Percentiles rank a stretch among this genome's conserved stretches.
Evolutionary conservation across 208 protist genomes (phyloP).

Genomic region (Trypanosoma vivax): DNA sequence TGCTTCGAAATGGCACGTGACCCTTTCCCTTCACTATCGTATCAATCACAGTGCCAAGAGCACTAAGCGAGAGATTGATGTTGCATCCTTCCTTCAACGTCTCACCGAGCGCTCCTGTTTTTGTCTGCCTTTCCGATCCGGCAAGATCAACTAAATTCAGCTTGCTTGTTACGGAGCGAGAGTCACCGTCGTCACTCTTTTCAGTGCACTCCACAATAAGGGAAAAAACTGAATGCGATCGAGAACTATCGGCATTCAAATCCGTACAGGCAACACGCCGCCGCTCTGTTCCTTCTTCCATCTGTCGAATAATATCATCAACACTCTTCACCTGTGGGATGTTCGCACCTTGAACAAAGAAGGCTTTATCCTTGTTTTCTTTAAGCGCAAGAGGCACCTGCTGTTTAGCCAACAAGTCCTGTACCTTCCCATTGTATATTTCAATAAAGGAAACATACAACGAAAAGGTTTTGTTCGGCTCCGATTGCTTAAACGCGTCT

Average conservation of each 20-base stretch:
- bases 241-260: slow-evolving; percentile 85
- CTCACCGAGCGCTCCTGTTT: slow-evolving; percentile 86
- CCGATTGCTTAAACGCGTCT: slow-evolving; percentile 30
- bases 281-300: slow-evolving; percentile 86
- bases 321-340: slow-evolving; percentile 70
- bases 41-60: slow-evolving; percentile 88
- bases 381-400: slow-evolving; percentile 77
- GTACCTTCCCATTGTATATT: slow-evolving; percentile 87
- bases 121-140: slow-evolving; percentile 85
- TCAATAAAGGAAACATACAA: slow-evolving; percentile 84
- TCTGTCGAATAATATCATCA: slow-evolving; percentile 65
- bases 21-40: slow-evolving; percentile 81
- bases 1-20: slow-evolving; percentile 84
- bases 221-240: slow-evolving; percentile 90
- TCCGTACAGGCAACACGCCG: slow-evolving; percentile 75
- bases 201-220: slow-evolving; percentile 76
- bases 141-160: slow-evolving; percentile 91
- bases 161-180: slow-evolving; percentile 71
- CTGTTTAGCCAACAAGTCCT: slow-evolving; percentile 80
- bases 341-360: slow-evolving; percentile 74
- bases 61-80: slow-evolving; percentile 90
- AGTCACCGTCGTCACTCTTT: slow-evolving; percentile 66
- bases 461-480: slow-evolving; percentile 37
- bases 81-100: slow-evolving; percentile 91
- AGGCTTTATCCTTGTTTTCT: slow-evolving; percentile 79